Evolutionary conservation across 1,139 yeast species (phyloP).

Genomic region (Meyerozyma elateridarum): DNA sequence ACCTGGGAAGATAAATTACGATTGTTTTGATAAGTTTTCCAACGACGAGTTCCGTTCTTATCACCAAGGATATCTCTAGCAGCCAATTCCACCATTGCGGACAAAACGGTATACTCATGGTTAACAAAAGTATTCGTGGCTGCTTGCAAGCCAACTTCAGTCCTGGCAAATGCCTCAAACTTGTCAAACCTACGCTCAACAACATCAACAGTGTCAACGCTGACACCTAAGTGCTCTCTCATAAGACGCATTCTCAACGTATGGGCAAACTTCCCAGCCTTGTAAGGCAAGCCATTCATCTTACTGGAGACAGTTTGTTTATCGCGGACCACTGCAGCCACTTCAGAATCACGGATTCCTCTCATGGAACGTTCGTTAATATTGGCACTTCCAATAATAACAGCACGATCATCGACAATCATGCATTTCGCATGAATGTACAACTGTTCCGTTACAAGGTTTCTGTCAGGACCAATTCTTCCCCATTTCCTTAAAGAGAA

Average conservation of each 20-base stretch:
- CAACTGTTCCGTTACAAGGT: slow-evolving; percentile 81
- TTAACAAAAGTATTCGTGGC: slow-evolving; percentile 37
- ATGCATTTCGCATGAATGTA: slow-evolving; percentile 91
- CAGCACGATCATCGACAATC: slow-evolving; percentile 91
- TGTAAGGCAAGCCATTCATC: slow-evolving; percentile 79
- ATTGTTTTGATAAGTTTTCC: slow-evolving; percentile 36
- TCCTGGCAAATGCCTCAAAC: slow-evolving; percentile 52
- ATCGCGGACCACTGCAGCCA: slow-evolving; percentile 85
- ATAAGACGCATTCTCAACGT: slow-evolving; percentile 83
- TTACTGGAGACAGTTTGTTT: slow-evolving; percentile 64
- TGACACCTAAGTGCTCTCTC: slow-evolving; percentile 96
- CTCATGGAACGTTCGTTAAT: slow-evolving; percentile 94
- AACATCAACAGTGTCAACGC: slow-evolving; percentile 79
- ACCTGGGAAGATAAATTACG: slow-evolving; percentile 11
- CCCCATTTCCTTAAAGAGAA: slow-evolving; percentile 96
- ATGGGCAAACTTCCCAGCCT: slow-evolving; percentile 86
- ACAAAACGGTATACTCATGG: slow-evolving; percentile 32
- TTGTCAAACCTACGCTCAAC: slow-evolving; percentile 72
- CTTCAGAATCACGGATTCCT: slow-evolving; percentile 90
- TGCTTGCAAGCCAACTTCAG: slow-evolving; percentile 38
- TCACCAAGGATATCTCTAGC: slow-evolving; percentile 58
- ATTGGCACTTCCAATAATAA: slow-evolving; percentile 94
- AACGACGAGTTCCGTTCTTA: slow-evolving; percentile 40
- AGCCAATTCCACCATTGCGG: slow-evolving; percentile 73
- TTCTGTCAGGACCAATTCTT: slow-evolving; percentile 70